A percentile compares a stretch with the other conserved stretches of the same genome.
Evolutionary conservation across 2,329 filamentous ascomycete genomes (phyloP).

Genomic region (Talaromyces rugulosus): DNA sequence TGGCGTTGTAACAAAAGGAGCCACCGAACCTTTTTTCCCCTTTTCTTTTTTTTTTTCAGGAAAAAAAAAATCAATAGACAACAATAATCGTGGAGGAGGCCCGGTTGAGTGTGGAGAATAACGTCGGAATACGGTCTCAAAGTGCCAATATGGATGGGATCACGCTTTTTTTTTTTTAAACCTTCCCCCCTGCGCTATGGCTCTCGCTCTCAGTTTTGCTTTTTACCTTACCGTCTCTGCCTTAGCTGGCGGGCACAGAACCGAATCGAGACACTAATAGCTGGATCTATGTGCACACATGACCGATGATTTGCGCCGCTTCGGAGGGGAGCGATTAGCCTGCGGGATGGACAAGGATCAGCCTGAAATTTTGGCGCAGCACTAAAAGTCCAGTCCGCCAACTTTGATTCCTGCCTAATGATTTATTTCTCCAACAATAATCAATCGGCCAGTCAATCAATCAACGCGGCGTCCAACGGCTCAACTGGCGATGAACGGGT

Average conservation of each 20-base stretch:
- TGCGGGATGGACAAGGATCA: constrained; percentile 3
- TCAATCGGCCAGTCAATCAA: neutral
- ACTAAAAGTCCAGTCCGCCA: neutral
- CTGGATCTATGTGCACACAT: constrained; percentile 29
- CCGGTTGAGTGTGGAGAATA: neutral
- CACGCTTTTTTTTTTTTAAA: neutral
- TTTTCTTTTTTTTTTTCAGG: neutral
- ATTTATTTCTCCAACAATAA: neutral
- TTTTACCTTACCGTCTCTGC: neutral
- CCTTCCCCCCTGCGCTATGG: neutral
- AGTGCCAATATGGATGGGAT: neutral
- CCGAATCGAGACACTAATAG: constrained; percentile 8
- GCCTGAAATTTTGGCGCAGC: constrained; percentile 1
- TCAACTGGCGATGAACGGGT: neutral
- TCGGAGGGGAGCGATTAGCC: constrained; percentile 22
- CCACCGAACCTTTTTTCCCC: neutral
- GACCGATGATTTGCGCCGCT: constrained; percentile 24
- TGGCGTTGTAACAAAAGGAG: neutral
- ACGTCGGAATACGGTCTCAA: neutral
- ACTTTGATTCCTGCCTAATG: neutral
- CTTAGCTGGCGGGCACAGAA: neutral
- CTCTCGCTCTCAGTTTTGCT: neutral
- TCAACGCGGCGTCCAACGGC: neutral
- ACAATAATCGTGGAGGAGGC: neutral
- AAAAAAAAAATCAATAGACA: neutral